phyloP scores from a whole-genome alignment of 1,139 yeast genomes.

The Hyphopichia fennica region DNA sequence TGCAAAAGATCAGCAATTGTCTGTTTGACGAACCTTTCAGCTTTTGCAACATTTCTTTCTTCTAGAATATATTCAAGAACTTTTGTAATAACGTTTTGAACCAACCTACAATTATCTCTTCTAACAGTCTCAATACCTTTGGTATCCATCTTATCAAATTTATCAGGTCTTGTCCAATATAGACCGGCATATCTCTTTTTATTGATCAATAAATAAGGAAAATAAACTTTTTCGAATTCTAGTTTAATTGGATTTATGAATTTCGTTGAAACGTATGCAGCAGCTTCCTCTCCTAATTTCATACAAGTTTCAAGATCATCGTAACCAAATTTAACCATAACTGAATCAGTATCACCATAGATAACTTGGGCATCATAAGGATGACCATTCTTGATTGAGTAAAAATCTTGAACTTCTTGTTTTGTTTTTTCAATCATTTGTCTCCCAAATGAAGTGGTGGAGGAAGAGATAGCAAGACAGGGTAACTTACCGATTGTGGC shows the following conservation, averaged over 20 bases:
- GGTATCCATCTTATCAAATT: constrained; percentile 95
- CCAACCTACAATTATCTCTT: constrained; percentile 94
- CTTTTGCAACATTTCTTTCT: constrained; percentile 86
- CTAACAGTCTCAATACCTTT: constrained; percentile 98
- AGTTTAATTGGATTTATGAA: constrained; percentile 87
- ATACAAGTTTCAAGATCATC: constrained; percentile 81
- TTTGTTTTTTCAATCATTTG: constrained; percentile 95
- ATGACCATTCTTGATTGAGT: constrained; percentile 77
- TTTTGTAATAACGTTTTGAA: constrained; percentile 90
- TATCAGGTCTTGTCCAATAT: constrained; percentile 90
- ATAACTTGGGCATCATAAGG: constrained; percentile 84
- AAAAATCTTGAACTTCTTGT: constrained; percentile 76
- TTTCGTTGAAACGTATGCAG: constrained; percentile 74
- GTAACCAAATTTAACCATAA: constrained; percentile 96
- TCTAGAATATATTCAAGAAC: constrained; percentile 84
- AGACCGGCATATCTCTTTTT: constrained; percentile 97
- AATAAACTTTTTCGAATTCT: constrained; percentile 96
- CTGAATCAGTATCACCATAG: constrained; percentile 99
- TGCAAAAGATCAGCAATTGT: constrained; percentile 90
- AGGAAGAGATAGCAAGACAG: constrained; percentile 92
- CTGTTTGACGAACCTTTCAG: constrained; percentile 79
- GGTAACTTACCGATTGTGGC: constrained; percentile 98
- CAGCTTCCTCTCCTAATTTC: constrained; percentile 94
- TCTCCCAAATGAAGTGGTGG: constrained; percentile 95
- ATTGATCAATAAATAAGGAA: constrained; percentile 89